phyloP scores from a whole-genome alignment of 768 basidiomycete genomes.

The Hirschioporus abietinus region DNA sequence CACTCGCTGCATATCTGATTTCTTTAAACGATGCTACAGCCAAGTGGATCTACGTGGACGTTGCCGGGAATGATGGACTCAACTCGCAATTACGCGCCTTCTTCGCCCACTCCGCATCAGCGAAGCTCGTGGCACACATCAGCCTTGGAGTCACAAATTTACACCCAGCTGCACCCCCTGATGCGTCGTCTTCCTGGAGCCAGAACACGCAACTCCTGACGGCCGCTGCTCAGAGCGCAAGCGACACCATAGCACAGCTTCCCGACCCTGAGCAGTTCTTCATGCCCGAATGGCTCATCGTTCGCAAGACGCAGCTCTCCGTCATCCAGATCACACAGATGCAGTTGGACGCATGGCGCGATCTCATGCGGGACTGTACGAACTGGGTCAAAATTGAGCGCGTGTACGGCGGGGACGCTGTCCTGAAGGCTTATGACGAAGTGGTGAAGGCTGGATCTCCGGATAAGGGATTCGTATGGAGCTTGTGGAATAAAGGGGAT shows the following conservation, averaged over 20 bases:
- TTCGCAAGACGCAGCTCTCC: slow-evolving; percentile 44
- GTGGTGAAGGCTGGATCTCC: slow-evolving; percentile 44
- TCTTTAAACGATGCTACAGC: slow-evolving; percentile 26
- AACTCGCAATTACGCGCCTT: slow-evolving; percentile 40
- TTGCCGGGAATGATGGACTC: slow-evolving; percentile 51
- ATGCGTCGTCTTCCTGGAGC: slow-evolving; percentile 31
- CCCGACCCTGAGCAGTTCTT: slow-evolving; percentile 49
- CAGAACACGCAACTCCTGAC: slow-evolving; percentile 28
- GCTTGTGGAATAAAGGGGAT: slow-evolving; percentile 44
- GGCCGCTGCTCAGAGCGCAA: slow-evolving; percentile 11
- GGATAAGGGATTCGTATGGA: slow-evolving; percentile 57
- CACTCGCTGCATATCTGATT: slow-evolving; percentile 27
- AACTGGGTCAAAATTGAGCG: slow-evolving; percentile 51
- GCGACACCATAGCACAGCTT: slow-evolving; percentile 12
- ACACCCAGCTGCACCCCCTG: slow-evolving; percentile 36
- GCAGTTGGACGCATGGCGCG: slow-evolving; percentile 56
- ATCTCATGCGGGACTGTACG: slow-evolving; percentile 49
- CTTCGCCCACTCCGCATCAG: slow-evolving; percentile 34
- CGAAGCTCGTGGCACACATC: slow-evolving; percentile 35
- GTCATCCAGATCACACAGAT: slow-evolving; percentile 39
- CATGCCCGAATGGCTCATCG: slow-evolving; percentile 63
- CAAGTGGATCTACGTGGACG: slow-evolving; percentile 57
- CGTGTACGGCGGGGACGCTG: slow-evolving; percentile 40
- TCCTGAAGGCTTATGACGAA: slow-evolving; percentile 43
- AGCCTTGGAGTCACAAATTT: slow-evolving; percentile 54